These are phyloP conservation scores for Entomortierella lignicola DNA, from an alignment of 192 early-diverging fungal genomes.

Conservation along the genomic window DNA sequence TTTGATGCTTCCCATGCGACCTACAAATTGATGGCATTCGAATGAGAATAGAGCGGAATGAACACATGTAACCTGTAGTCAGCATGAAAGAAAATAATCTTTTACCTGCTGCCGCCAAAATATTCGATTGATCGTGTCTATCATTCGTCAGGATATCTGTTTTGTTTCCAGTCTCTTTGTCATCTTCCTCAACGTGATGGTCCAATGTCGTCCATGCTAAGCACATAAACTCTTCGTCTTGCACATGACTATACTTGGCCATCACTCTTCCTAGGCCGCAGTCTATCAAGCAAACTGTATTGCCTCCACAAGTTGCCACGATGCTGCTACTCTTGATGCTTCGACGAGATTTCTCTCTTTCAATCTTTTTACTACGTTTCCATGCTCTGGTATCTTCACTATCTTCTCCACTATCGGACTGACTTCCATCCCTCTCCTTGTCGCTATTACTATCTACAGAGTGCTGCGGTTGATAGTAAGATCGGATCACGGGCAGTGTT, in stretches of 20 bases:
- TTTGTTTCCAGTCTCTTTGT: neutral
- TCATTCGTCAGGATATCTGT: neutral
- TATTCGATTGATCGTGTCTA: conserved; percentile 24
- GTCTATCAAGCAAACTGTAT: conserved; percentile 59
- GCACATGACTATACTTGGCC: conserved; percentile 62
- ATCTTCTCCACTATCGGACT: neutral
- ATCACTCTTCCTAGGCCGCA: conserved; percentile 49
- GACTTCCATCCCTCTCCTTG: neutral
- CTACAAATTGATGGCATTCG: conserved; percentile 9
- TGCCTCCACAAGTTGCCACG: conserved; percentile 58
- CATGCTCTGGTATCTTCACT: conserved; percentile 1
- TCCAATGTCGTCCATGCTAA: conserved; percentile 61
- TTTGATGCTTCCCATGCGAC: conserved; percentile 62
- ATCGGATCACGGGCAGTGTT: conserved; percentile 20
- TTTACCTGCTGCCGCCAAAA: conserved; percentile 56
- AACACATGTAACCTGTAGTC: neutral
- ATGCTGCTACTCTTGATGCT: conserved; percentile 26
- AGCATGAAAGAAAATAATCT: neutral
- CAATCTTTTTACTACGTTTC: neutral
- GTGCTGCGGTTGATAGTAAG: neutral
- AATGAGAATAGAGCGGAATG: neutral
- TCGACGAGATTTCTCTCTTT: neutral
- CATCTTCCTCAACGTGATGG: neutral
- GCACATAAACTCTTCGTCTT: conserved; percentile 61
- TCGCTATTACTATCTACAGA: neutral